These are phyloP conservation scores for Penicillium arizonense DNA, from an alignment of 495 filamentous ascomycete genomes.

Conservation along the genomic window DNA sequence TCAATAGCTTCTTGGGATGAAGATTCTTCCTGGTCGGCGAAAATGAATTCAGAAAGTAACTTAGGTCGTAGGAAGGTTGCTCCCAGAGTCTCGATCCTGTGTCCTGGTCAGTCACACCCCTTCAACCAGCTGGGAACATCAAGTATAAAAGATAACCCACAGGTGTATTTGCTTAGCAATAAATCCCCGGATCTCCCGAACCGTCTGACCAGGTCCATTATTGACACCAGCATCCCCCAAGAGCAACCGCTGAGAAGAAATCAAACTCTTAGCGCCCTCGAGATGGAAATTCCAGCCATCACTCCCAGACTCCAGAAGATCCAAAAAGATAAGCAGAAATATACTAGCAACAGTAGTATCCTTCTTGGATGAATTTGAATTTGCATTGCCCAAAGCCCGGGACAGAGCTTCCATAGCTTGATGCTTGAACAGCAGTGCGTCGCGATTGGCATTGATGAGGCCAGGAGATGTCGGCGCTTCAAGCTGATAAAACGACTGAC, in stretches of 20 bases:
- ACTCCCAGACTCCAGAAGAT: slow-evolving; percentile 50
- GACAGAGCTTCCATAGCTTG: slow-evolving; percentile 47
- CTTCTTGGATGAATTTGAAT: slow-evolving; percentile 11
- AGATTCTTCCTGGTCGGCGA: slow-evolving; percentile 6
- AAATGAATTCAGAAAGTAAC: slow-evolving; percentile 27
- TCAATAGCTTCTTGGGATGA: slow-evolving; percentile 29
- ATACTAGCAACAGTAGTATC: slow-evolving; percentile 43
- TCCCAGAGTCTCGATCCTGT: slow-evolving; percentile 41
- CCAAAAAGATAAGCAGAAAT: slow-evolving; percentile 51
- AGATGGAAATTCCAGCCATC: slow-evolving; percentile 50
- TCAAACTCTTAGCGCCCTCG: slow-evolving; percentile 45
- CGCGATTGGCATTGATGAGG: slow-evolving; percentile 25
- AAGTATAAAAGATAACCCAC: slow-evolving; percentile 6
- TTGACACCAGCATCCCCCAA: slow-evolving; percentile 16
- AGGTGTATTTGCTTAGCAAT: slow-evolving; percentile 29
- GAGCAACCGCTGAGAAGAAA: slow-evolving; percentile 22
- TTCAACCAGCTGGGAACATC: background rate
- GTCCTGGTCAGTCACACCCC: background rate
- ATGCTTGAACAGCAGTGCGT: slow-evolving; percentile 52
- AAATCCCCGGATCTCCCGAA: slow-evolving; percentile 26
- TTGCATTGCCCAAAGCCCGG: slow-evolving; percentile 19
- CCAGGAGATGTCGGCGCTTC: slow-evolving; percentile 10
- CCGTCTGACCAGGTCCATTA: slow-evolving; percentile 19
- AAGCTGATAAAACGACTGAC: slow-evolving; percentile 21
- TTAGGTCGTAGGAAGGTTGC: slow-evolving; percentile 44